phyloP scores from a whole-genome alignment of 2,329 filamentous ascomycete species.

The Neoarthrinium moseri region DNA sequence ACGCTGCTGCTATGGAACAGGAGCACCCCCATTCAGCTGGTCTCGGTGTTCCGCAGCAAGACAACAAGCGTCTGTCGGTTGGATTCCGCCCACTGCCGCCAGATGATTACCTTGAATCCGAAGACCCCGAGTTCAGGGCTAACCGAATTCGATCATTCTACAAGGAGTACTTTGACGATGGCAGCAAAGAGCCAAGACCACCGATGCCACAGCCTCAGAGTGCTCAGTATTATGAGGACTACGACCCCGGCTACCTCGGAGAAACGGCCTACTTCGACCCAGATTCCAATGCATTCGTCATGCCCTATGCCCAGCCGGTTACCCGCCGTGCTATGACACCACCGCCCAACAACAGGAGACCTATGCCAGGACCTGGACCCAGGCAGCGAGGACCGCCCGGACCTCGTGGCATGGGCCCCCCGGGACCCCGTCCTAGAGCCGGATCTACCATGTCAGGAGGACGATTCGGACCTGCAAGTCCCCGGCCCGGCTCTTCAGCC shows the following conservation, averaged over 20 bases:
- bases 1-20: conserved; percentile 17
- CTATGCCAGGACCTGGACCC: conserved; percentile 31
- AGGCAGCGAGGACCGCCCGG: conserved; percentile 26
- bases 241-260: conserved; percentile 67
- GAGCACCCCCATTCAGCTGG: conserved; percentile 28
- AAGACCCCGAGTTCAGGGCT: conserved; percentile 90
- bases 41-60: conserved; percentile 54
- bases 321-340: conserved; percentile 94
- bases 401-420: conserved; percentile 22
- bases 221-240: conserved; percentile 70
- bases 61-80: conserved; percentile 62
- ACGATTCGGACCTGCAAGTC: conserved; percentile 29
- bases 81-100: conserved; percentile 84
- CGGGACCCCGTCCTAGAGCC: conserved; percentile 42
- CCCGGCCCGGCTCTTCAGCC: conserved; percentile 32
- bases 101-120: conserved; percentile 72
- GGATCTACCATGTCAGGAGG: conserved; percentile 45
- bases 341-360: conserved; percentile 56
- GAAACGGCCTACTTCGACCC: conserved; percentile 68
- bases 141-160: conserved; percentile 99
- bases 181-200: conserved; percentile 44
- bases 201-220: conserved; percentile 19
- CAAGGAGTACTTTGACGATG: conserved; percentile 98
- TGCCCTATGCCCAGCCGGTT: conserved; percentile 82
- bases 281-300: conserved; percentile 68